Conservation (phyloP, 148 eudicot genomes). For the Simmondsia chinensis region DNA sequence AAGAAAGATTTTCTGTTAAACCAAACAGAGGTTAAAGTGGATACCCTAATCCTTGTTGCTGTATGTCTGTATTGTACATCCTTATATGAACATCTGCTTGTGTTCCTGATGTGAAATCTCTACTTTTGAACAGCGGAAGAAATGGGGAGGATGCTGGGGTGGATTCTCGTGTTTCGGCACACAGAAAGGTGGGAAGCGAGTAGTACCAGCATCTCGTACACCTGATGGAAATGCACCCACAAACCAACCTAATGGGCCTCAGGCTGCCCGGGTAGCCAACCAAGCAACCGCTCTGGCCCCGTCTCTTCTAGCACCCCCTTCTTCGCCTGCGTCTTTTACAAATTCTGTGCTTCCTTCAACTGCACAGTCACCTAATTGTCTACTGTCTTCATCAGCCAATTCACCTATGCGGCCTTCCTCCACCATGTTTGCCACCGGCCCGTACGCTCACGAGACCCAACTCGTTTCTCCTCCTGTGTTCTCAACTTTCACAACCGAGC, state of each 20-base stretch:
- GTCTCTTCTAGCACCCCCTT: constrained; percentile 91
- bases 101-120: constrained; percentile 9
- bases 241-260: constrained; percentile 67
- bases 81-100: background rate
- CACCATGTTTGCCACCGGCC: constrained; percentile 83
- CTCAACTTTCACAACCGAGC: constrained; percentile 92
- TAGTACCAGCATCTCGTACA: constrained; percentile 84
- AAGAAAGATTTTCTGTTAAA: no score
- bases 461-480: constrained; percentile 95
- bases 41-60: background rate
- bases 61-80: background rate
- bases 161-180: constrained; percentile 69
- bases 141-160: constrained; percentile 86
- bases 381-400: constrained; percentile 54
- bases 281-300: constrained; percentile 55
- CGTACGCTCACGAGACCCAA: constrained; percentile 93
- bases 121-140: constrained; percentile 52
- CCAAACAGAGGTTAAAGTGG: no score
- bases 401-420: constrained; percentile 85
- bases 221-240: constrained; percentile 51
- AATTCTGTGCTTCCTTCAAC: constrained; percentile 89
- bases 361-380: constrained; percentile 81
- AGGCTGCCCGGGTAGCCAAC: constrained; percentile 39
- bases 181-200: constrained; percentile 80
- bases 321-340: constrained; percentile 90